Percentiles rank a stretch among this genome's conserved stretches.
These are phyloP conservation scores for Sutorius eximius DNA, from an alignment of 1,284 basidiomycete genomes.

Conservation along the genomic window DNA sequence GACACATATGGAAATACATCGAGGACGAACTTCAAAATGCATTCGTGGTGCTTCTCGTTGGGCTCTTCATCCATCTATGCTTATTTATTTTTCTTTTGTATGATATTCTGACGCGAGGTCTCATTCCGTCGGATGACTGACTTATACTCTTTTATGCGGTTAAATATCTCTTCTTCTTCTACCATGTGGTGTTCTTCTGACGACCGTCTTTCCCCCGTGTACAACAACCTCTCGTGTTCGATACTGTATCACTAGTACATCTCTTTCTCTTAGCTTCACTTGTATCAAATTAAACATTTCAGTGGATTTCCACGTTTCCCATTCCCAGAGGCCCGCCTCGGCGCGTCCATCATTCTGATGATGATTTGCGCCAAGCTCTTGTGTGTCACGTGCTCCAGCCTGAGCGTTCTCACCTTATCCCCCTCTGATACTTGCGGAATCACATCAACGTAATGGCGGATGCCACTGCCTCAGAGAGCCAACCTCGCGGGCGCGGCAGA, in stretches of 20 bases:
- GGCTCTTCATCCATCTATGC: conserved; percentile 29
- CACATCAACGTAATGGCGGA: conserved; percentile 19
- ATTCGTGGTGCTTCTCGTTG: conserved; percentile 25
- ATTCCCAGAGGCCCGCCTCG: background rate
- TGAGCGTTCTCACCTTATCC: background rate
- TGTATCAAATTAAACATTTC: conserved; percentile 8
- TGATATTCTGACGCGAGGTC: conserved; percentile 30
- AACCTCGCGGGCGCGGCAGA: conserved; percentile 36
- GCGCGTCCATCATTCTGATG: background rate
- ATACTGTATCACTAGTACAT: conserved; percentile 22
- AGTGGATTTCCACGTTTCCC: background rate
- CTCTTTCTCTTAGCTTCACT: background rate
- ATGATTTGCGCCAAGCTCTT: background rate
- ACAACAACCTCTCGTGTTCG: background rate
- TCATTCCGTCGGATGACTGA: conserved; percentile 29
- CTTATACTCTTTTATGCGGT: conserved; percentile 1
- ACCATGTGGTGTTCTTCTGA: conserved; percentile 16
- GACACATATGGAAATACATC: conserved; percentile 19
- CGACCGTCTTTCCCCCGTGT: background rate
- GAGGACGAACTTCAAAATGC: conserved; percentile 34
- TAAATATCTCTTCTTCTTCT: background rate
- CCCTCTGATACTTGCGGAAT: background rate
- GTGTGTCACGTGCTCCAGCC: too few relatives aligned
- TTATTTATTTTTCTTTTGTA: conserved; percentile 33
- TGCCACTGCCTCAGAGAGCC: conserved; percentile 4